Evolutionary conservation across 148 eudicot genomes (phyloP).

Genomic region (Suaeda aralocaspica): DNA sequence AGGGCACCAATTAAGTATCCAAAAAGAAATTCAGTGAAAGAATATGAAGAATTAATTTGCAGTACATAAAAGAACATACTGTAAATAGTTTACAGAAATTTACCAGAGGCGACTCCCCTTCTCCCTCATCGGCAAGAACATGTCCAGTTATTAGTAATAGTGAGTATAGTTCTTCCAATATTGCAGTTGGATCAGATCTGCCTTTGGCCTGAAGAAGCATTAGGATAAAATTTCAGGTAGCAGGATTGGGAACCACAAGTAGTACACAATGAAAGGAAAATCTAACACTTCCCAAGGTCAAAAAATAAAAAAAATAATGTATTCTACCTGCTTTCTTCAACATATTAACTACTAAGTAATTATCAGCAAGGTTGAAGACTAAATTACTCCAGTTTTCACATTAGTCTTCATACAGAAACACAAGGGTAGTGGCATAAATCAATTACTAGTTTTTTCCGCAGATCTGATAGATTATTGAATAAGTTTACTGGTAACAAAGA

Average conservation of each 20-base stretch:
- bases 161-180: slow-evolving; percentile 89
- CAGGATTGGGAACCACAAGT: slow-evolving; percentile 9
- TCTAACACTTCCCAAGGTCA: background rate
- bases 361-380: background rate
- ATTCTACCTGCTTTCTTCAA: background rate
- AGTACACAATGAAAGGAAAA: background rate
- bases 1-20: background rate
- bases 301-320: background rate
- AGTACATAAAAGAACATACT: background rate
- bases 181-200: slow-evolving; percentile 67
- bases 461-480: background rate
- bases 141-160: slow-evolving; percentile 85
- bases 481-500: background rate
- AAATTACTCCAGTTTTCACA: background rate
- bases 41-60: background rate
- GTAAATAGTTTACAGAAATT: background rate
- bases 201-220: slow-evolving; percentile 60
- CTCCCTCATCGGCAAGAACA: slow-evolving; percentile 94
- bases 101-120: slow-evolving; percentile 93
- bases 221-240: slow-evolving; percentile 11
- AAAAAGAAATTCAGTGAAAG: background rate
- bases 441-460: background rate
- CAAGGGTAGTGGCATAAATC: background rate
- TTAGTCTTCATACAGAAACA: background rate
- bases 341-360: background rate